A percentile compares a stretch with the other conserved stretches of the same genome.
These are phyloP conservation scores for Plasmodium gonderi DNA, from an alignment of 169 alveolate genomes.

Conservation along the genomic window DNA sequence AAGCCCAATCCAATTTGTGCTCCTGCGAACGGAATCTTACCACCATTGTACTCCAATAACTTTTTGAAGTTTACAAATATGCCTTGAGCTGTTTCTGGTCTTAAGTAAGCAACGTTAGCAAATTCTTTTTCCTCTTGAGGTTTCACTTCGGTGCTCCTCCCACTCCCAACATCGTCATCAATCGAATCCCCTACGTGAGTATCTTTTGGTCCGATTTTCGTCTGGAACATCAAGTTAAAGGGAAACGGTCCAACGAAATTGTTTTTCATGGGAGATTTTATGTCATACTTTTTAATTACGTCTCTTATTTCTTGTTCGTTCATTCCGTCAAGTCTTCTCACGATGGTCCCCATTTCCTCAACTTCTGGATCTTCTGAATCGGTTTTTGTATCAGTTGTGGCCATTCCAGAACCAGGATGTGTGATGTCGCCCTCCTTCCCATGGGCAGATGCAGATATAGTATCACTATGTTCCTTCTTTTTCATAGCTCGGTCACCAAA, in stretches of 20 bases:
- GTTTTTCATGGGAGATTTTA: constrained; percentile 93
- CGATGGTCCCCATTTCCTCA: constrained; percentile 82
- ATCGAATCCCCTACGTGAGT: background rate
- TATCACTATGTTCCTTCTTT: background rate
- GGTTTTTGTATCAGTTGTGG: constrained; percentile 28
- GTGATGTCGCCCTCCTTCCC: no score
- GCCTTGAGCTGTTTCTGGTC: constrained; percentile 99
- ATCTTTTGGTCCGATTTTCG: constrained; percentile 95
- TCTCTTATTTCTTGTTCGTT: constrained; percentile 88
- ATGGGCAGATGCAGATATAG: no score
- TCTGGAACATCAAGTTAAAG: constrained; percentile 96
- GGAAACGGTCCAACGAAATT: constrained; percentile 94
- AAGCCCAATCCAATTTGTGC: constrained; percentile 98
- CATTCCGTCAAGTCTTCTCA: constrained; percentile 87
- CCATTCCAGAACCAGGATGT: no score
- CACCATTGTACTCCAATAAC: constrained; percentile 94
- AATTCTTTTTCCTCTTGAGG: background rate
- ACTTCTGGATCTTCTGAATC: constrained; percentile 78
- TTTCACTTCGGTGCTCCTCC: background rate
- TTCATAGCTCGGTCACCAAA: background rate
- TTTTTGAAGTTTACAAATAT: constrained; percentile 96
- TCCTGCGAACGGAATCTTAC: constrained; percentile 97
- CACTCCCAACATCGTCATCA: background rate
- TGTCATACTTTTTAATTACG: constrained; percentile 85
- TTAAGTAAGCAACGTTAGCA: constrained; percentile 88